A percentile compares a stretch with the other conserved stretches of the same genome.
Conservation (phyloP, 1,284 basidiomycete genomes). For the Pterulicium gracile region DNA sequence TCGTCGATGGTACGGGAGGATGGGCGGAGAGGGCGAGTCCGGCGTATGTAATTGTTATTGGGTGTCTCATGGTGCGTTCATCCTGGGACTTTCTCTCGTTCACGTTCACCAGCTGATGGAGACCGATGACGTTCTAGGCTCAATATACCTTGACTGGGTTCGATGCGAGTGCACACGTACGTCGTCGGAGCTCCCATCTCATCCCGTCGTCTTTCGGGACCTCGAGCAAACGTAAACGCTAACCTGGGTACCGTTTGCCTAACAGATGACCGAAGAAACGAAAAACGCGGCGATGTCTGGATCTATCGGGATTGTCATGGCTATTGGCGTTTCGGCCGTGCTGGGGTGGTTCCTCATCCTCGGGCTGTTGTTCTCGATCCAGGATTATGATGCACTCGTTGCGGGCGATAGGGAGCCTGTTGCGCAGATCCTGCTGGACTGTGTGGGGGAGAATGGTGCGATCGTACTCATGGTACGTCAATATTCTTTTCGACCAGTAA, state of each 20-base stretch:
- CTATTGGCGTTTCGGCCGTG: slow-evolving; percentile 67
- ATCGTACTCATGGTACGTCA: slow-evolving; percentile 54
- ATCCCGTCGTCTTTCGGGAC: no score
- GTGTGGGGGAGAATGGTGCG: slow-evolving; percentile 58
- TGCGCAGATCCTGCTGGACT: slow-evolving; percentile 66
- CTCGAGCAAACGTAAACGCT: no score
- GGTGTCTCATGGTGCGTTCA: slow-evolving; percentile 22
- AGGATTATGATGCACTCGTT: slow-evolving; percentile 50
- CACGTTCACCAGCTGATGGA: not conserved
- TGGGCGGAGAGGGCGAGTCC: slow-evolving; percentile 59
- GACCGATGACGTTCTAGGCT: slow-evolving; percentile 33
- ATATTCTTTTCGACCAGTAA: slow-evolving; percentile 1
- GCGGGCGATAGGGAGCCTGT: slow-evolving; percentile 51
- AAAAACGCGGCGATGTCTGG: slow-evolving; percentile 62
- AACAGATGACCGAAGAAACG: slow-evolving; percentile 71
- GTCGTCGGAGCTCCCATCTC: no score
- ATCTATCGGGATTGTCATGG: slow-evolving; percentile 54
- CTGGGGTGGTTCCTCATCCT: slow-evolving; percentile 66
- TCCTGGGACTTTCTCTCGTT: not conserved
- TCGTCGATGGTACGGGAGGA: slow-evolving; percentile 64
- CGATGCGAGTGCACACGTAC: slow-evolving; percentile 59
- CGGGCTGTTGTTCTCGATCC: slow-evolving; percentile 65
- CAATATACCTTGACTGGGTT: slow-evolving; percentile 66
- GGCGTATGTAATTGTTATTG: slow-evolving; percentile 61
- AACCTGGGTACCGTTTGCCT: no score